A percentile compares a stretch with the other conserved stretches of the same genome.
phyloP scores from a whole-genome alignment of 257 asterid species.

The Jacaranda copaia region DNA sequence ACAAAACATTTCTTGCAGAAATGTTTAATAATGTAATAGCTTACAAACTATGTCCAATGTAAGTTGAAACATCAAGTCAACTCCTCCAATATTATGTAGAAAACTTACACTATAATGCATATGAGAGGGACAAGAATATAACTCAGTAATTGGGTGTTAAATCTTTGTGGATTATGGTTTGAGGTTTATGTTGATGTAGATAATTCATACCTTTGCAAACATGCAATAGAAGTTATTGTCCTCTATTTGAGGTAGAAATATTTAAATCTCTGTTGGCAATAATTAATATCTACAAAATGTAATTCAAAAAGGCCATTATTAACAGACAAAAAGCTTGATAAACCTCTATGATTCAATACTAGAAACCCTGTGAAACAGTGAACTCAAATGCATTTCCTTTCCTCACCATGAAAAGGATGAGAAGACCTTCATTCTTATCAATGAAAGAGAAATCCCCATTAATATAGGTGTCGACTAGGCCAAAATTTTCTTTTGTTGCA shows the following conservation, averaged over 20 bases:
- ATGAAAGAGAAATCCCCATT: conserved; percentile 85
- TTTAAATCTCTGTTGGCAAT: conserved; percentile 76
- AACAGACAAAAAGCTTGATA: conserved; percentile 38
- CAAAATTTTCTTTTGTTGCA: conserved; percentile 82
- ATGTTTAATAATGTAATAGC: conserved; percentile 6
- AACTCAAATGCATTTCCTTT: neutral
- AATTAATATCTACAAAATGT: conserved; percentile 67
- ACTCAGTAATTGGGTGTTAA: conserved; percentile 65
- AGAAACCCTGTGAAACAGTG: neutral
- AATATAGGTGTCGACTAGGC: conserved; percentile 90
- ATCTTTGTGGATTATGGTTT: conserved; percentile 70
- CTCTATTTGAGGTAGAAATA: conserved; percentile 54
- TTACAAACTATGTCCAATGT: too few species aligned
- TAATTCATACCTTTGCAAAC: conserved; percentile 71
- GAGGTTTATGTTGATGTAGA: conserved; percentile 73
- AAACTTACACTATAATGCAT: conserved; percentile 1
- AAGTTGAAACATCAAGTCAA: too few species aligned
- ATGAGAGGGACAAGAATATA: conserved; percentile 1
- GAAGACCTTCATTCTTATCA: conserved; percentile 70
- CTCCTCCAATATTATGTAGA: neutral
- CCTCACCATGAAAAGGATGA: conserved; percentile 80
- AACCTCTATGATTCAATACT: neutral
- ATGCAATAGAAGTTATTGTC: conserved; percentile 18
- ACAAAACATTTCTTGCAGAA: conserved; percentile 64
- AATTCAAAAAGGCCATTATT: conserved; percentile 41